Evolutionary conservation across 257 asterid genomes (phyloP).

Genomic region (Lantana camara): DNA sequence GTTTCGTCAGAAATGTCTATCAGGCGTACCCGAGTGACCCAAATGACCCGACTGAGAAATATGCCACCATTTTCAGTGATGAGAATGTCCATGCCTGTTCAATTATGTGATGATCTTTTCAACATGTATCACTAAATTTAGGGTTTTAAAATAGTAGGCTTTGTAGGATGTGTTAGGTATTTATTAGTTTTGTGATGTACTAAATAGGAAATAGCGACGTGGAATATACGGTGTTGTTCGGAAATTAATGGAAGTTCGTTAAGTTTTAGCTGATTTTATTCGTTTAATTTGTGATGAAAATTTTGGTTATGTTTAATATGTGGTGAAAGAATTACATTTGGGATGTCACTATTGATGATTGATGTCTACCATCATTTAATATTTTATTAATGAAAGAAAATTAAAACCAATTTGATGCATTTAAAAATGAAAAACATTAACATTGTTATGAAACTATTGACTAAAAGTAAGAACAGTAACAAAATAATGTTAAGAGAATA

Average conservation of each 20-base stretch:
- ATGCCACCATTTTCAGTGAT: conserved; percentile 62
- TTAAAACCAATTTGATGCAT: too few relatives aligned
- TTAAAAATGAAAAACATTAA: too few relatives aligned
- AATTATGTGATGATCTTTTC: conserved; percentile 61
- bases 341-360: too few relatives aligned
- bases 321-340: too few relatives aligned
- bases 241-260: background rate
- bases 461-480: too few relatives aligned
- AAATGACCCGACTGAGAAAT: conserved; percentile 36
- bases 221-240: background rate
- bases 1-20: conserved; percentile 62
- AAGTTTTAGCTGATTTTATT: background rate
- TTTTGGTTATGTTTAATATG: too few relatives aligned
- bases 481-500: too few relatives aligned
- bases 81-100: conserved; percentile 78
- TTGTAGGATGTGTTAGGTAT: background rate
- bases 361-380: too few relatives aligned
- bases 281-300: too few relatives aligned
- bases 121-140: too few relatives aligned
- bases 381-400: too few relatives aligned
- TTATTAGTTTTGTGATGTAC: background rate
- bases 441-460: too few relatives aligned
- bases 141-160: background rate
- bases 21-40: conserved; percentile 56
- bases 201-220: background rate